Percentiles rank a stretch among this genome's conserved stretches.
These are phyloP conservation scores for Leccinellum albellum DNA, from an alignment of 768 basidiomycete genomes.

Conservation along the genomic window DNA sequence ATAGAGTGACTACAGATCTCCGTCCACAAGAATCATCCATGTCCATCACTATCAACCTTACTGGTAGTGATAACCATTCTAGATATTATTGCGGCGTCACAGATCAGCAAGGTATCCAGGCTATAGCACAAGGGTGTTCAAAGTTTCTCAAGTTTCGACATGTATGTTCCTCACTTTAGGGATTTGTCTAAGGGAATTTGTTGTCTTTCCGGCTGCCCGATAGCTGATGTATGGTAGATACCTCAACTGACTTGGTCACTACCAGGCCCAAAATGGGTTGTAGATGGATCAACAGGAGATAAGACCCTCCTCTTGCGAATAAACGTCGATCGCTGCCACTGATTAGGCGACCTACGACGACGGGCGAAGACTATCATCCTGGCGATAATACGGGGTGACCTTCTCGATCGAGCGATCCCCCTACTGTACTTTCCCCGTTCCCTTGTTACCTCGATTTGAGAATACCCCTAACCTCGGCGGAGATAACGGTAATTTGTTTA, in stretches of 20 bases:
- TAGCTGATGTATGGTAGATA: conserved; percentile 10
- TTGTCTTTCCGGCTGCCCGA: background rate
- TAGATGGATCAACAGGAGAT: too few relatives aligned
- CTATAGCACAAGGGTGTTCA: too few relatives aligned
- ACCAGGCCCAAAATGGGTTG: too few relatives aligned
- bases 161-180: conserved; percentile 19
- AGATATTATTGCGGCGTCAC: conserved; percentile 15
- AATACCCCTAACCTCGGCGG: conserved; percentile 16
- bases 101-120: conserved; percentile 14
- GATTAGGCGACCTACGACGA: conserved; percentile 20
- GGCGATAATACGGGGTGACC: conserved; percentile 23
- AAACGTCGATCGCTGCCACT: background rate
- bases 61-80: conserved; percentile 12
- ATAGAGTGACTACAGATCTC: conserved; percentile 1
- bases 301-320: background rate
- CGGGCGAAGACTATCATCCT: conserved; percentile 23
- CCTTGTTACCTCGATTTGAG: conserved; percentile 8
- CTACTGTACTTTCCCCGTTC: background rate
- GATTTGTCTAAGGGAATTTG: background rate
- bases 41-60: background rate
- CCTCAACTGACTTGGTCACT: conserved; percentile 24
- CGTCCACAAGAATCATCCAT: background rate
- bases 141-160: too few relatives aligned
- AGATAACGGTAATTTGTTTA: conserved; percentile 5
- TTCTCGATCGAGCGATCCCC: background rate